Conservation (phyloP, 352 stramenopile species). For the Globisporangium okanoganense region DNA sequence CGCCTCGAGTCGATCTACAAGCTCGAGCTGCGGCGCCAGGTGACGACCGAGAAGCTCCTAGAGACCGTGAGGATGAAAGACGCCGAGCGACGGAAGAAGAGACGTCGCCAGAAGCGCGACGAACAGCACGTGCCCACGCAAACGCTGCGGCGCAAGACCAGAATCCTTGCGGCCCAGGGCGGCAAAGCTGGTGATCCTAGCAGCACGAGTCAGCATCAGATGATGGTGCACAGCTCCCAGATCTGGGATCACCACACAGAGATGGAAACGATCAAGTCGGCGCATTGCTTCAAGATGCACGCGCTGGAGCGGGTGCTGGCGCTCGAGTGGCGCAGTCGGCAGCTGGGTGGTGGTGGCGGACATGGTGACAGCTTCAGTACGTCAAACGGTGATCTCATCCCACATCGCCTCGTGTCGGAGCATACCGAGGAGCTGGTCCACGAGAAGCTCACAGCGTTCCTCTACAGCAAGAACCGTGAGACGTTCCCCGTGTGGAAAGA, state of each 20-base stretch:
- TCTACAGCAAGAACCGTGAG: conserved; percentile 54
- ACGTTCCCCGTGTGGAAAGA: conserved; percentile 62
- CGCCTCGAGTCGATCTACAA: conserved; percentile 61
- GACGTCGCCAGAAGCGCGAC: conserved; percentile 13
- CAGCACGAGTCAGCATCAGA: neutral
- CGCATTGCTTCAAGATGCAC: conserved; percentile 58
- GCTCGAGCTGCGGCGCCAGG: conserved; percentile 46
- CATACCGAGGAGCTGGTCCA: conserved; percentile 32
- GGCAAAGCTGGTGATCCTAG: neutral
- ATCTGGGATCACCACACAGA: conserved; percentile 11
- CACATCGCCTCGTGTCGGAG: conserved; percentile 1
- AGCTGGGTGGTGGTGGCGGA: neutral
- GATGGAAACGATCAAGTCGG: conserved; percentile 27
- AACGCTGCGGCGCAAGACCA: neutral
- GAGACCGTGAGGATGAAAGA: conserved; percentile 28
- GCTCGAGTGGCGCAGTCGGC: conserved; percentile 14
- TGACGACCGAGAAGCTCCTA: conserved; percentile 40
- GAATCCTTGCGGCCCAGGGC: neutral
- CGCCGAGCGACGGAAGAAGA: conserved; percentile 8
- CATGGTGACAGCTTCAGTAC: neutral
- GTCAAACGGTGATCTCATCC: neutral
- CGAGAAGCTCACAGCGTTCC: conserved; percentile 44
- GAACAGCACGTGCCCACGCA: conserved; percentile 11
- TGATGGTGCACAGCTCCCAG: conserved; percentile 7
- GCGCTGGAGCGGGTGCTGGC: conserved; percentile 44